These are phyloP conservation scores for Scedosporium boydii DNA, from an alignment of 2,329 filamentous ascomycete genomes.

Conservation along the genomic window DNA sequence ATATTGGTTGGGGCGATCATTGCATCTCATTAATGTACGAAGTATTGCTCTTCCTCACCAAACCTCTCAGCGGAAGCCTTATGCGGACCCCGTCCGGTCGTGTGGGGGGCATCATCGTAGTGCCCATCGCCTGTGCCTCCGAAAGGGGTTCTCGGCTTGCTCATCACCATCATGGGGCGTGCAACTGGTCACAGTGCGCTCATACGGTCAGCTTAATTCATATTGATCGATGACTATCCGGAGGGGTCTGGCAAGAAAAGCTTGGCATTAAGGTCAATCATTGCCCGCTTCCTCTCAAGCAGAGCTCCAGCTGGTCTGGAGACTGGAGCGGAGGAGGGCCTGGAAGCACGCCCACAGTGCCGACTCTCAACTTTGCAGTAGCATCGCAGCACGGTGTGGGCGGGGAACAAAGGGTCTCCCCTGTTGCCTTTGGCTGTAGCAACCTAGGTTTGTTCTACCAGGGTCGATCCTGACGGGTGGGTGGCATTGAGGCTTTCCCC, in stretches of 20 bases:
- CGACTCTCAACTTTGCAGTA: background rate
- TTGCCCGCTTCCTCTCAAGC: background rate
- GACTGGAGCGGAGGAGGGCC: background rate
- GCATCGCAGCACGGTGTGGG: background rate
- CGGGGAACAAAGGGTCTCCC: background rate
- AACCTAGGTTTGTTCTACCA: background rate
- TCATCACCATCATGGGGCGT: background rate
- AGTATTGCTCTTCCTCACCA: background rate
- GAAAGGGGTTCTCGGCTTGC: background rate
- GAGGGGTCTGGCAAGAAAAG: background rate
- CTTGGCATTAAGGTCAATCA: background rate
- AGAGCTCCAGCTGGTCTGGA: too few species aligned
- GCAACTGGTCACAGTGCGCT: background rate
- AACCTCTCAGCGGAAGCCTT: background rate
- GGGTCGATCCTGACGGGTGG: background rate
- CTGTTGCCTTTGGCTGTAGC: background rate
- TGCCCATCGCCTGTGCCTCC: background rate
- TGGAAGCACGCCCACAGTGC: too few species aligned
- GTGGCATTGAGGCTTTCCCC: conserved; percentile 1
- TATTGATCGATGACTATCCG: background rate
- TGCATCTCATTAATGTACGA: background rate
- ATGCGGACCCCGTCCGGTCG: background rate
- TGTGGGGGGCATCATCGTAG: background rate
- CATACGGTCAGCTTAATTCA: background rate
- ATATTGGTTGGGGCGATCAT: conserved; percentile 1